Evolutionary conservation across 306 rosid species (phyloP).

Genomic region (Senna siamea): DNA sequence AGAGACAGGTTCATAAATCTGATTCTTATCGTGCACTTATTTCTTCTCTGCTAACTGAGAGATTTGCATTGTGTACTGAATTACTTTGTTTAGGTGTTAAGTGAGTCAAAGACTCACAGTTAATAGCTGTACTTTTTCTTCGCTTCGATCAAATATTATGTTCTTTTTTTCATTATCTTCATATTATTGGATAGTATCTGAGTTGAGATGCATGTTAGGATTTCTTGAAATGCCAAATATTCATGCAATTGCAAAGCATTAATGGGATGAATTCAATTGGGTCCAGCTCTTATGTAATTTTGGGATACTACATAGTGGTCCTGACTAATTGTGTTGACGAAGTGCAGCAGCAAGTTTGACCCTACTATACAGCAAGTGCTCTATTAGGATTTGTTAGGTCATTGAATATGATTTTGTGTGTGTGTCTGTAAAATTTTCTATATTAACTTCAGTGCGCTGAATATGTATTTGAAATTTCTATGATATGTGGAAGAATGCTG

Average conservation of each 20-base stretch:
- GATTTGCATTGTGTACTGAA: background rate
- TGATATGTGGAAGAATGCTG: background rate
- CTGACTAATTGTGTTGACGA: background rate
- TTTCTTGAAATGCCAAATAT: background rate
- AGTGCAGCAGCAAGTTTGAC: background rate
- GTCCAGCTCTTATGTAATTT: background rate
- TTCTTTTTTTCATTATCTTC: background rate
- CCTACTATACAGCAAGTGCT: background rate
- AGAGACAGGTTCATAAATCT: background rate
- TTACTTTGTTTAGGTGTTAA: background rate
- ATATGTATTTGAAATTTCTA: background rate
- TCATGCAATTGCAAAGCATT: background rate
- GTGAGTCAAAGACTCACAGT: background rate
- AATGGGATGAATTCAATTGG: background rate
- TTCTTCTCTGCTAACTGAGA: slow-evolving; percentile 4
- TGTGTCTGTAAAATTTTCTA: no score
- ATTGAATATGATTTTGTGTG: background rate
- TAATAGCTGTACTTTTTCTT: background rate
- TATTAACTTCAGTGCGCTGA: no score
- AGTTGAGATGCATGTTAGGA: background rate
- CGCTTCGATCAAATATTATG: background rate
- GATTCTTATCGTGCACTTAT: background rate
- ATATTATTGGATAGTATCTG: background rate
- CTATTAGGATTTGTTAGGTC: background rate
- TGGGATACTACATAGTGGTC: background rate